These are phyloP conservation scores for Arthrobotrys iridis DNA, from an alignment of 2,329 filamentous ascomycete genomes.

Conservation along the genomic window DNA sequence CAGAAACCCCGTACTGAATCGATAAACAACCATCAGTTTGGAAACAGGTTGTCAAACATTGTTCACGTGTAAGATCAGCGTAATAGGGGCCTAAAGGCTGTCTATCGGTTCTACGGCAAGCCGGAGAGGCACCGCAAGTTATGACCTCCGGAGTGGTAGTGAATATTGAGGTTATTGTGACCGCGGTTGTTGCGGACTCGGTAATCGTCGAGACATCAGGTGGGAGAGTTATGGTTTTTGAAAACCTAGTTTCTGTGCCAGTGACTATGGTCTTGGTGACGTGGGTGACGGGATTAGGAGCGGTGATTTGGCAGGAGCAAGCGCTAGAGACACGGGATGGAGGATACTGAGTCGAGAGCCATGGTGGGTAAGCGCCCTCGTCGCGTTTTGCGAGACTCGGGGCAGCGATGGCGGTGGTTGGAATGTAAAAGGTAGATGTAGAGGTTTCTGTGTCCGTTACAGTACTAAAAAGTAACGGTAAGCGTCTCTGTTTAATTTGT, in stretches of 20 bases:
- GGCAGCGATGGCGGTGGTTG: background rate
- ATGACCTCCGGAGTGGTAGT: background rate
- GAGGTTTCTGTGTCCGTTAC: background rate
- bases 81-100: background rate
- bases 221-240: conserved; percentile 2
- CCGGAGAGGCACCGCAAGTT: background rate
- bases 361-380: background rate
- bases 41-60: background rate
- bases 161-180: background rate
- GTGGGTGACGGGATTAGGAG: background rate
- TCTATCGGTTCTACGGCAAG: background rate
- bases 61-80: background rate
- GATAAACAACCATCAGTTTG: background rate
- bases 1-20: background rate
- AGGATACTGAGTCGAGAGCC: background rate
- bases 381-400: background rate
- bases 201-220: background rate
- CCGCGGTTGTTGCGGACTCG: background rate
- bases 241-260: background rate
- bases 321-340: conserved; percentile 2
- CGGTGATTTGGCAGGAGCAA: background rate
- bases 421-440: background rate
- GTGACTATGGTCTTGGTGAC: background rate
- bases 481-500: background rate
- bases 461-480: background rate